Evolutionary conservation across 1,284 basidiomycete genomes (phyloP).

Genomic region (Sporisorium iseilematis-ciliati): DNA sequence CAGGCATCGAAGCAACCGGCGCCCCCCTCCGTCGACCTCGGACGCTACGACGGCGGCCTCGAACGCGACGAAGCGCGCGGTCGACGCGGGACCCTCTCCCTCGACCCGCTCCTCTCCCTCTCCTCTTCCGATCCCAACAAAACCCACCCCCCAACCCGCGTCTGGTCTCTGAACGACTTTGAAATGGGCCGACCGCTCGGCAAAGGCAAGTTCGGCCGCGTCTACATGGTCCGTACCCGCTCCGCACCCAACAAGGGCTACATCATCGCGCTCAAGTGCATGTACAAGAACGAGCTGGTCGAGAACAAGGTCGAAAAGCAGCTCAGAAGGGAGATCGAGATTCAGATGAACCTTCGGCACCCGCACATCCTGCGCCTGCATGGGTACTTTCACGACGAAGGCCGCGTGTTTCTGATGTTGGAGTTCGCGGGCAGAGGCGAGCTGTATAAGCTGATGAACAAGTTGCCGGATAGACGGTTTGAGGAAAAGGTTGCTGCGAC

Average conservation of each 20-base stretch:
- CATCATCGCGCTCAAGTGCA: constrained; percentile 95
- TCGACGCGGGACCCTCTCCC: constrained; percentile 49
- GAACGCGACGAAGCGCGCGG: constrained; percentile 69
- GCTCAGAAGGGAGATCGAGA: constrained; percentile 96
- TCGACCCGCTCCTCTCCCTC: constrained; percentile 37
- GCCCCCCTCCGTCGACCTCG: constrained; percentile 58
- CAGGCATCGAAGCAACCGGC: constrained; percentile 3
- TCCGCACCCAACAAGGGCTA: constrained; percentile 72
- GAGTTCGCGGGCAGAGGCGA: constrained; percentile 97
- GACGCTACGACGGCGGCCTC: constrained; percentile 69
- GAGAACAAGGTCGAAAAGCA: constrained; percentile 81
- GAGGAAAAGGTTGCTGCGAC: constrained; percentile 84
- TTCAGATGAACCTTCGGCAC: constrained; percentile 96
- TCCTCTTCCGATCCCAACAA: constrained; percentile 34
- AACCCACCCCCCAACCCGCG: constrained; percentile 59
- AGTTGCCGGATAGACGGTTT: constrained; percentile 78
- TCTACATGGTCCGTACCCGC: constrained; percentile 98
- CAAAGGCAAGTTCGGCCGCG: constrained; percentile 98
- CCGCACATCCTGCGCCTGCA: constrained; percentile 93
- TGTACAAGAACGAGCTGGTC: constrained; percentile 96
- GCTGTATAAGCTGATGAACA: constrained; percentile 92
- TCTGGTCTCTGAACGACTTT: constrained; percentile 87
- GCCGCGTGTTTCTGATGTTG: constrained; percentile 97
- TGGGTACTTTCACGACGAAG: constrained; percentile 97
- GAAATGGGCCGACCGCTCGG: constrained; percentile 95